These are phyloP conservation scores for Pavlovales sp. DNA, from an alignment of 208 protist genomes.

Conservation along the genomic window DNA sequence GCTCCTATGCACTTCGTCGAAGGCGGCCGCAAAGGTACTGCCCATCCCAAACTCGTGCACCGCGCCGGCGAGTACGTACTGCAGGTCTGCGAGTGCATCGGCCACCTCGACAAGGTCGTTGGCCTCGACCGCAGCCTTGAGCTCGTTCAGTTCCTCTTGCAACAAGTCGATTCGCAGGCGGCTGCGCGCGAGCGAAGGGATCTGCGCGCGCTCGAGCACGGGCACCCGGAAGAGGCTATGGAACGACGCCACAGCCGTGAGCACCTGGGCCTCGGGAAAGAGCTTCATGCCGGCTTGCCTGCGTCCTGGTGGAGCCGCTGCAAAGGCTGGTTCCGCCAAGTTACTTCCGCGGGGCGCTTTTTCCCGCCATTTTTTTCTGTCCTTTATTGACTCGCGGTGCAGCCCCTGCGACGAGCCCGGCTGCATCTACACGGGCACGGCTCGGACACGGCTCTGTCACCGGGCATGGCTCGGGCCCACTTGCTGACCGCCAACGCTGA, in stretches of 20 bases:
- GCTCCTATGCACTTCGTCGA: background rate
- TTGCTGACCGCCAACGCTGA: too few species aligned
- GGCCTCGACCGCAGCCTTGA: background rate
- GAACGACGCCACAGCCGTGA: background rate
- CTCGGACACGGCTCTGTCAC: too few species aligned
- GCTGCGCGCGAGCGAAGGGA: background rate
- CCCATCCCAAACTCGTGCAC: constrained; percentile 9
- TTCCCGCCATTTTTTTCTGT: too few species aligned
- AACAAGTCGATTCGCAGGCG: background rate
- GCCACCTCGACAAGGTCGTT: background rate
- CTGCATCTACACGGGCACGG: too few species aligned
- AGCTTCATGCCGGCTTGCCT: too few species aligned
- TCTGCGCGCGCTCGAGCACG: background rate
- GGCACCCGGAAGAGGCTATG: background rate
- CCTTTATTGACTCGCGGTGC: too few species aligned
- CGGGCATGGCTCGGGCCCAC: too few species aligned
- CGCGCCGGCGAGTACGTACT: constrained; percentile 1
- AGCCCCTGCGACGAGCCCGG: too few species aligned
- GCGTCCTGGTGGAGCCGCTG: too few species aligned
- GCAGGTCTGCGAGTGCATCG: constrained; percentile 7
- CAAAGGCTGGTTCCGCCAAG: too few species aligned
- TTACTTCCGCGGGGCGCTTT: too few species aligned
- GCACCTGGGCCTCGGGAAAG: background rate
- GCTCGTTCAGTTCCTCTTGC: constrained; percentile 25
- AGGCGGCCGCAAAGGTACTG: background rate